These are phyloP conservation scores for Ilex aquifolium DNA, from an alignment of 257 asterid species.

Conservation along the genomic window DNA sequence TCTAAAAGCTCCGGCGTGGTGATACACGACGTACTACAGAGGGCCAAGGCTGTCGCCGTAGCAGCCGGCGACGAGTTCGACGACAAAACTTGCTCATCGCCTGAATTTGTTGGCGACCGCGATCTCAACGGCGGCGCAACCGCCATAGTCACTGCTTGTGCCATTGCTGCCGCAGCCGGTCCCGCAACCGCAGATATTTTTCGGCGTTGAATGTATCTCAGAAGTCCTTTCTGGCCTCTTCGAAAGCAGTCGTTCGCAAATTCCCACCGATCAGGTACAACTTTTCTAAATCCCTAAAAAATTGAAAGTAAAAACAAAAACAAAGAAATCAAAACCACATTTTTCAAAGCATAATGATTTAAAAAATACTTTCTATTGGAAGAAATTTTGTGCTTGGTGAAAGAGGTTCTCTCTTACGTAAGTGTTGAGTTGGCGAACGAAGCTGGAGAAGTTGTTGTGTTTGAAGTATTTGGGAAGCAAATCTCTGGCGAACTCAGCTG, in stretches of 20 bases:
- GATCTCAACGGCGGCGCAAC: conserved; percentile 18
- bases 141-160: conserved; percentile 17
- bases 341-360: not conserved
- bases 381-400: too few relatives aligned
- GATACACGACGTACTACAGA: not conserved
- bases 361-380: not conserved
- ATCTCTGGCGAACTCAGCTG: conserved; percentile 86
- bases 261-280: conserved; percentile 92
- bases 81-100: conserved; percentile 74
- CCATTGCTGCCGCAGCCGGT: conserved; percentile 1
- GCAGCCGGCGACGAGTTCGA: conserved; percentile 42
- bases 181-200: conserved; percentile 32
- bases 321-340: not conserved
- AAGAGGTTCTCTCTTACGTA: conserved; percentile 31
- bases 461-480: conserved; percentile 78
- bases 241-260: conserved; percentile 66
- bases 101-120: conserved; percentile 60
- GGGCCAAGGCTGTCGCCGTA: not conserved
- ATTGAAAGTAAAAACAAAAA: not conserved
- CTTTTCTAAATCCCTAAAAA: conserved; percentile 81
- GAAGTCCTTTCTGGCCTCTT: conserved; percentile 53
- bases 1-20: not conserved
- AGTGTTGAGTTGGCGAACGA: conserved; percentile 85
- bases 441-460: conserved; percentile 91
- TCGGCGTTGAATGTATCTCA: conserved; percentile 73